Evolutionary conservation across 352 stramenopile species (phyloP), one percentile per base, ranked within the genome.

Genomic region (Plasmopara viticola): DNA sequence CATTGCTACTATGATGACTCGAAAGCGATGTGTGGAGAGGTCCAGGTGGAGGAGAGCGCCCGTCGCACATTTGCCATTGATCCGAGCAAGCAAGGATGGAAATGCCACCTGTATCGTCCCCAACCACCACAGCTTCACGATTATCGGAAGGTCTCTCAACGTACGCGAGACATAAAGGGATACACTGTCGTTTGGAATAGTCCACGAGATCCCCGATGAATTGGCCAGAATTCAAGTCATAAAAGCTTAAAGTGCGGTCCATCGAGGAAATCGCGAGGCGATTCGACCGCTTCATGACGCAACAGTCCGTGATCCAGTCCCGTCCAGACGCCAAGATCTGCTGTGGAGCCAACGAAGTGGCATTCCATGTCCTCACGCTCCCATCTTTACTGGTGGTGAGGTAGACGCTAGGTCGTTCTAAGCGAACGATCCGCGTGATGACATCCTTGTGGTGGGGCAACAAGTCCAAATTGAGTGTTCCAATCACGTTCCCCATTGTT

Each of bases 301-400:
- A 83, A 49, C 70, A 83, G 49, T 90, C 78, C 0, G 80, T 91
- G 38, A 94, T 63, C 80, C 80, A 91, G 60, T 90, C 81, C 41
- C 79, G 79, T 10, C 76, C 73, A 6, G 73, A 87, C 10, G 75
- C 67, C 18, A 90, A 53, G 8, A 79, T 62, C 35, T 64, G 78
- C 63, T 87, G 79, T 10, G 77, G 74, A 30, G 71, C 70, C 47
- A 90, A 58, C 14, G 77, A 87, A 48, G 84, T 74, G 2, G 66
- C 66, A 59, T 81, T 90, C 79, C 79, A 90, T 20, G 79, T 90
- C 7, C 77, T 72, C 0, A 90, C 71, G 20, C 68, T 87, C 29
- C 79, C 79, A 53, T 90, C 79, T 50, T 87, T 87, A 61, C 74
- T 87, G 6, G 77, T 74, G 0, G 79, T 90, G 31, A 90, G 60